Evolutionary conservation across 2,329 filamentous ascomycete species (phyloP).

Genomic region (Curvularia sp.): DNA sequence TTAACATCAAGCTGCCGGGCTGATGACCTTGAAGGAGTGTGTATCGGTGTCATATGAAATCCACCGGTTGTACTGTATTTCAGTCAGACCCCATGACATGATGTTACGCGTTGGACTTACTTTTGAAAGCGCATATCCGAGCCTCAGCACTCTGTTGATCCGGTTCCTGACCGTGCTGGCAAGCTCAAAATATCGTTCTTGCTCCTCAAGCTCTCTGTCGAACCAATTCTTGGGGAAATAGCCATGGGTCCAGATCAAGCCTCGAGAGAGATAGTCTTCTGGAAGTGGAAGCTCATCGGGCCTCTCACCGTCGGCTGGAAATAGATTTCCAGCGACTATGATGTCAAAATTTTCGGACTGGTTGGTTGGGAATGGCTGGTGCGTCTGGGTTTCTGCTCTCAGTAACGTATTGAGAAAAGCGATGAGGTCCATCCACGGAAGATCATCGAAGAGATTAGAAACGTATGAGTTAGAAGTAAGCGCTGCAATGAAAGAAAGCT

Average conservation of each 20-base stretch:
- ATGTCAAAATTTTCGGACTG: constrained; percentile 41
- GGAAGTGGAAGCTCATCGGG: constrained; percentile 64
- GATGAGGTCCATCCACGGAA: constrained; percentile 63
- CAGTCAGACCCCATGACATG: not conserved
- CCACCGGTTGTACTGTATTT: constrained; percentile 37
- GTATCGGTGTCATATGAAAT: constrained; percentile 36
- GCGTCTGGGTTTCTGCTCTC: constrained; percentile 40
- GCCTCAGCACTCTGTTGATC: constrained; percentile 65
- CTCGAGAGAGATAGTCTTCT: constrained; percentile 72
- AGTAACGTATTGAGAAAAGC: constrained; percentile 62
- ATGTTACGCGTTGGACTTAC: constrained; percentile 27
- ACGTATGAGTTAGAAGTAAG: constrained; percentile 48
- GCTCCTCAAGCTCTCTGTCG: constrained; percentile 67
- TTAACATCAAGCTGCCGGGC: not conserved
- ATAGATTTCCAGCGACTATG: constrained; percentile 43
- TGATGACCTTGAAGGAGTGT: constrained; percentile 37
- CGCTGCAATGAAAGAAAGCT: constrained; percentile 65
- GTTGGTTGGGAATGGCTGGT: constrained; percentile 8
- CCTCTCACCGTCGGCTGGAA: constrained; percentile 54
- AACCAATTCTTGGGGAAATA: constrained; percentile 70
- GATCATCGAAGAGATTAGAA: constrained; percentile 38
- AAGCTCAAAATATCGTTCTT: constrained; percentile 69
- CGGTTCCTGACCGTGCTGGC: constrained; percentile 65
- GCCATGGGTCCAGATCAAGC: constrained; percentile 65
- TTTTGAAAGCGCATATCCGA: constrained; percentile 58